Percentiles rank a stretch among this genome's conserved stretches.
Conservation (phyloP, 805 yeast genomes). For the Ogataea chonburiensis region DNA sequence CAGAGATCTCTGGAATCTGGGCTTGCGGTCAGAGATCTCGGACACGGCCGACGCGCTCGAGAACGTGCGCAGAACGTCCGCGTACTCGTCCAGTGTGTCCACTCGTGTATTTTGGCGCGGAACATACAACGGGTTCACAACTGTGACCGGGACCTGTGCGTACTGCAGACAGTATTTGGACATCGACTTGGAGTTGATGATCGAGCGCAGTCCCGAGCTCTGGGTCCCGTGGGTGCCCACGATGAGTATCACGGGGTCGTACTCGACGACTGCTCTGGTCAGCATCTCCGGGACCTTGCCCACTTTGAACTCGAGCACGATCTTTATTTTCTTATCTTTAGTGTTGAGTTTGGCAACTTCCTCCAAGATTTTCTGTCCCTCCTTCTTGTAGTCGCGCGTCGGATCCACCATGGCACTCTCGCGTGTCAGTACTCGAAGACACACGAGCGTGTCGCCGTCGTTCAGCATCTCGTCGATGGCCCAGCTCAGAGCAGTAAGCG, state of each 20-base stretch:
- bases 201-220: constrained; percentile 39
- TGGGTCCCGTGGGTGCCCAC: constrained; percentile 43
- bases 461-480: constrained; percentile 41
- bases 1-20: constrained; percentile 27
- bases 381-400: constrained; percentile 30
- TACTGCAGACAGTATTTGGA: constrained; percentile 48
- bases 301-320: constrained; percentile 43
- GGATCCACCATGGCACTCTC: constrained; percentile 25
- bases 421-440: constrained; percentile 42
- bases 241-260: constrained; percentile 44
- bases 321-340: constrained; percentile 38
- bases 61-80: constrained; percentile 6
- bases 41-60: constrained; percentile 1
- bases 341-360: constrained; percentile 35
- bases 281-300: constrained; percentile 44
- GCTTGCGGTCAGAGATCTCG: constrained; percentile 15
- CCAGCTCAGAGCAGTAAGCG: constrained; percentile 46
- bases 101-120: neutral
- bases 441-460: constrained; percentile 47
- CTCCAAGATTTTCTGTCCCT: constrained; percentile 36
- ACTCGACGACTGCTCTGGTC: constrained; percentile 40
- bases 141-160: constrained; percentile 45
- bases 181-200: constrained; percentile 42
- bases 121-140: constrained; percentile 39
- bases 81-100: neutral